Base-by-base conservation (phyloP, 257 asterid genomes). In the Solanum clarkiae region DNA sequence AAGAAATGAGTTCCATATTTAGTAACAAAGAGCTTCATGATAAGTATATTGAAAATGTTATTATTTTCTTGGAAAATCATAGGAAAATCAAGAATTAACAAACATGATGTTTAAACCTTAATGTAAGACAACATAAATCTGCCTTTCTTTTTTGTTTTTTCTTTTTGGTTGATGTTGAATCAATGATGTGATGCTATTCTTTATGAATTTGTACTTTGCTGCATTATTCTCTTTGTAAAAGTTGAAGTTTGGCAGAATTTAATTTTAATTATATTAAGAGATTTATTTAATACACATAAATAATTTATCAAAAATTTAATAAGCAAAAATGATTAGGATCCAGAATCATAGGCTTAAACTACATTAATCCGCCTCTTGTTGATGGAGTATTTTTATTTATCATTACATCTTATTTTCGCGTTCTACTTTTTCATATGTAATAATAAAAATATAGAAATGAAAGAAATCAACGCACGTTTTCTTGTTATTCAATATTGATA, bases 1-100 rank as follows among this genome's bases (percentile, higher is more conserved):
- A 88, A 53, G 84, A 79, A 47, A 89, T 91, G 92, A 86, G 71
- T 45, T 84, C 57, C 32, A 53, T 92, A 88, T 92, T 94, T 70
- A 94, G 92, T 17, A 71, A 71, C 80, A 71, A 71, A 42, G 55
- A 42, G 32, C 80, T 71, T 71, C 80, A 42, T 42, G 32, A 71
- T 42, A 44, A 42, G 3, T 71, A 71, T 42, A 71, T 71, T 2
- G 55, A 71, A 42, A 71, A 20, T 71, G 0, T 71, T 0, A 71
- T 71, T 20, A 18, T 10, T 4, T 71, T 71, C 80, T 44, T 71
- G 80, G 55, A 71, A 42, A 20, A 20, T 42, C 2, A 71, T 71
- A 42, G 32, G 32, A 20, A 18, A 20, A 5, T 2, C 0, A 40
- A 18, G 16, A 71, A 42, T 36, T 40, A 18, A 42, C 13, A 1